Percentiles rank a stretch among this genome's conserved stretches.
Evolutionary conservation across 2,329 filamentous ascomycete genomes (phyloP).

Genomic region (Dothistroma pini): DNA sequence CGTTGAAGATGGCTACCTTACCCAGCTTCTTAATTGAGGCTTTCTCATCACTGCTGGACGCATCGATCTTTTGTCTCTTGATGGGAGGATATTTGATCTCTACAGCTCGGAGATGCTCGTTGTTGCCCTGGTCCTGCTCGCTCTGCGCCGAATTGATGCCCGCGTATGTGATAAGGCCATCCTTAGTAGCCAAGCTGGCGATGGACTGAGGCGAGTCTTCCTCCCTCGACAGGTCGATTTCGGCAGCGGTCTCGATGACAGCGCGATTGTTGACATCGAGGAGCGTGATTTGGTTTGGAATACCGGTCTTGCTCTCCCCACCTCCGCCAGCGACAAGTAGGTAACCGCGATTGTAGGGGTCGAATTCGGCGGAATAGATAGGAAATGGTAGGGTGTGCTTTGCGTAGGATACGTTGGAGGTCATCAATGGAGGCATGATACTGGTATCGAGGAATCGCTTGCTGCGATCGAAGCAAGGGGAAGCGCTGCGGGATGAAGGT

Average conservation of each 20-base stretch:
- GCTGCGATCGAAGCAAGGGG: background rate
- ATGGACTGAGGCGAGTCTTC: constrained; percentile 89
- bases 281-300: constrained; percentile 80
- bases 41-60: constrained; percentile 36
- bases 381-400: constrained; percentile 74
- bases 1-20: constrained; percentile 51
- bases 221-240: constrained; percentile 73
- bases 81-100: constrained; percentile 55
- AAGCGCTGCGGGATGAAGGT: background rate
- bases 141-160: constrained; percentile 78
- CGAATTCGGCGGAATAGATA: constrained; percentile 83
- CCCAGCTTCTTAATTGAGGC: constrained; percentile 46
- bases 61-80: constrained; percentile 39
- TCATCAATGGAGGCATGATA: constrained; percentile 16
- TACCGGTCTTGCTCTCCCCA: constrained; percentile 73
- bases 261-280: constrained; percentile 68
- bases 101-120: constrained; percentile 79
- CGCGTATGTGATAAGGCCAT: constrained; percentile 58
- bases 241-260: constrained; percentile 60
- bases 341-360: constrained; percentile 70
- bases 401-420: constrained; percentile 43
- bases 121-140: constrained; percentile 68
- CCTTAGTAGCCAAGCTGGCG: constrained; percentile 60
- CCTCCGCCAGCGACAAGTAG: constrained; percentile 85
- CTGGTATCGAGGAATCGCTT: background rate